phyloP scores from a whole-genome alignment of 441 rosid genomes.

The Pelargonium australe region DNA sequence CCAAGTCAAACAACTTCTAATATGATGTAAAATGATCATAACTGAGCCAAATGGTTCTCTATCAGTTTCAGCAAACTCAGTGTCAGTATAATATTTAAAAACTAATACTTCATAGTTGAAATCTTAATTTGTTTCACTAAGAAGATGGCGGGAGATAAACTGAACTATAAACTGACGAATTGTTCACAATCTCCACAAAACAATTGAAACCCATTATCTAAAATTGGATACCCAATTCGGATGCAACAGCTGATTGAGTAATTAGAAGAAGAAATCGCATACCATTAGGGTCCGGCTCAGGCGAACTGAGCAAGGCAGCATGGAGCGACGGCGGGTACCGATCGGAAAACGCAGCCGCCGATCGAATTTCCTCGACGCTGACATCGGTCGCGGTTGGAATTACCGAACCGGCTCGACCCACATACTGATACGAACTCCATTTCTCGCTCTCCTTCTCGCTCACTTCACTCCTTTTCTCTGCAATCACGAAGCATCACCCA shows the following conservation, averaged over 20 bases:
- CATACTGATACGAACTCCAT: constrained; percentile 68
- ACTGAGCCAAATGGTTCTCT: too few relatives aligned
- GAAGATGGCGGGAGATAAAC: too few relatives aligned
- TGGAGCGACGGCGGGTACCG: constrained; percentile 66
- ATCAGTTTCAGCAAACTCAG: too few relatives aligned
- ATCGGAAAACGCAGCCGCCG: constrained; percentile 52
- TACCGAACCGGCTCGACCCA: constrained; percentile 56
- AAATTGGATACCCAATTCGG: background rate
- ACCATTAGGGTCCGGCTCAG: constrained; percentile 60
- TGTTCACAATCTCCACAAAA: too few relatives aligned
- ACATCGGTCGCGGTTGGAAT: constrained; percentile 65
- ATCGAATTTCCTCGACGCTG: constrained; percentile 78
- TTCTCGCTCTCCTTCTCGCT: constrained; percentile 40
- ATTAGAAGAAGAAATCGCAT: constrained; percentile 6
- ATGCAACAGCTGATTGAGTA: too few relatives aligned
- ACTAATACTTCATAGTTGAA: too few relatives aligned
- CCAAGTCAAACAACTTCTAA: background rate
- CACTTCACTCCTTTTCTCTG: constrained; percentile 38
- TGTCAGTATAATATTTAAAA: too few relatives aligned
- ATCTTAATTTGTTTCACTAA: too few relatives aligned
- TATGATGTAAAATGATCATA: too few relatives aligned
- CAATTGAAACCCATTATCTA: constrained; percentile 6
- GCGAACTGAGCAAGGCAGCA: constrained; percentile 59
- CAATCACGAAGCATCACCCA: background rate
- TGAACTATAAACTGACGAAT: too few relatives aligned